Percentiles rank a stretch among this genome's conserved stretches.
Conservation (phyloP, 441 rosid genomes). For the Croton laevigatus region DNA sequence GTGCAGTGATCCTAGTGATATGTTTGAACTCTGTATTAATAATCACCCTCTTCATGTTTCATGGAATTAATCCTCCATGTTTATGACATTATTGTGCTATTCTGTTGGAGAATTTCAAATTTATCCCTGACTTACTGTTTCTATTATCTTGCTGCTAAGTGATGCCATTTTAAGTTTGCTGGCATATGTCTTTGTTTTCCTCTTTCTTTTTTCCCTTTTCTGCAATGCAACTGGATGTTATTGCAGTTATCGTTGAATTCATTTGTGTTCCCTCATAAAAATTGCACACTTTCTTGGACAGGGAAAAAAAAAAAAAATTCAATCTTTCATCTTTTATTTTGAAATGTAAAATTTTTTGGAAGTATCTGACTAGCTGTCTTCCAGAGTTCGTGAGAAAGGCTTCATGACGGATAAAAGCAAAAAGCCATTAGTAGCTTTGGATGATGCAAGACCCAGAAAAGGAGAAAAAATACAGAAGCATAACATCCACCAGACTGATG, state of each 20-base stretch:
- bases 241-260: background rate
- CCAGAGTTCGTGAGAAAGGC: constrained; percentile 31
- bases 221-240: background rate
- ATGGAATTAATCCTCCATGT: background rate
- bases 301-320: background rate
- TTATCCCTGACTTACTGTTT: background rate
- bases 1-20: background rate
- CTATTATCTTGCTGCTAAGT: background rate
- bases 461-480: constrained; percentile 53
- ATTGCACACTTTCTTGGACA: background rate
- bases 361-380: constrained; percentile 19
- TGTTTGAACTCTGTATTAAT: background rate
- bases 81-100: background rate
- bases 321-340: background rate
- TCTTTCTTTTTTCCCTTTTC: background rate
- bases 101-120: background rate
- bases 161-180: background rate
- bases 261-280: background rate
- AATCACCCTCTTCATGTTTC: background rate
- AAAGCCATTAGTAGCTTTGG: constrained; percentile 36
- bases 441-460: constrained; percentile 45
- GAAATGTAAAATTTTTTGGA: background rate
- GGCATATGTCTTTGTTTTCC: background rate
- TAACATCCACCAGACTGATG: constrained; percentile 59
- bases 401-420: constrained; percentile 37